Evolutionary conservation across 768 basidiomycete species (phyloP), one percentile per base, ranked within the genome.

Genomic region (Hebeloma cylindrosporum): DNA sequence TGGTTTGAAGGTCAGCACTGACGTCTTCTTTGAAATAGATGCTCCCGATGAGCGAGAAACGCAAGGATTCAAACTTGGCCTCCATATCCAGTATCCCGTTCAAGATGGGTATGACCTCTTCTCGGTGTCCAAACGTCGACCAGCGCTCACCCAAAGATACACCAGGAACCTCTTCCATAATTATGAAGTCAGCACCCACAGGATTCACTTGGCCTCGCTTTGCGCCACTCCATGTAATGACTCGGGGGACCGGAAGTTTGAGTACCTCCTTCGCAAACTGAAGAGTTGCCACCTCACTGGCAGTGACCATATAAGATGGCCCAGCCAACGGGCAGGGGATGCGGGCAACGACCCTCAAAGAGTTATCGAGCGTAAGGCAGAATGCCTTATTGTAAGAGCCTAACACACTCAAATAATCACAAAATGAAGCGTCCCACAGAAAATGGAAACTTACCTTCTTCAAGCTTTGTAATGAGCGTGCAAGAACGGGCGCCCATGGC

Each of bases 261-360:
- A 67, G 60, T 17, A 48, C 34, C 17, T 45, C 50, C 17, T 60
- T 60, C 26, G 53, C 45, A 40, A 57, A 69, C 18, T 68, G 55
- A 49, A 68, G 60, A 3, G 68, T 69, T 10, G 66, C 68, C 4
- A 67, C 68, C 40, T 68, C 68, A 40, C 67, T 69, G 5, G 68
- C 68, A 2, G 64, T 67, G 11, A 50, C 45, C 33, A 63, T 47
- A 40, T 53, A 58, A 7, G 52, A 43, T 7, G 62, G 61, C 1
- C 59, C 64, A 14, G 60, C 60, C 3, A 67, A 31, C 10, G 57
- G 50, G 26, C 40, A 51, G 17, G 58, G 53, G 31, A 56, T 30
- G 13, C 53, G 53, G 10, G 54, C 60, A 36, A 62, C 43, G 14
- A 45, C 50, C 34, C 52, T 46, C 17, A 23, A 22, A 7, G 37